Evolutionary conservation across 805 yeast species (phyloP), one percentile per base, ranked within the genome.

Genomic region (Priceomyces castillae): DNA sequence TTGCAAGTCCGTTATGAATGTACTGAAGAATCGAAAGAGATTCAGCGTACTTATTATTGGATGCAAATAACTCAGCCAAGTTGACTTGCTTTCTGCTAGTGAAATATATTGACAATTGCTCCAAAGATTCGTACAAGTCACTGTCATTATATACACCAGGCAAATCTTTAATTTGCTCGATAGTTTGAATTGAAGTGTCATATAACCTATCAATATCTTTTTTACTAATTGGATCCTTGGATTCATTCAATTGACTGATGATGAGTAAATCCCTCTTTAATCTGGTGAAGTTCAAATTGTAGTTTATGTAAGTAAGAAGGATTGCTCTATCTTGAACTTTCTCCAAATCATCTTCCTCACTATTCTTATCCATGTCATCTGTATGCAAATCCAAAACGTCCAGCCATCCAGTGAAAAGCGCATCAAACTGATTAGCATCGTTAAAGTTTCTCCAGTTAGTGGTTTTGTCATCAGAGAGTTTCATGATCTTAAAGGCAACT

Each of bases 101-200:
- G 60, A 76, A 86, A 47, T 69, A 80, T 7, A 58, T 55, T 23
- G 68, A 65, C 52, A 88, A 64, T 12, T 73, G 52, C 10, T 69
- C 73, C 35, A 94, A 68, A 7, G 84, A 77, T 5, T 66, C 64
- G 48, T 69, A 60, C 42, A 92, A 71, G 17, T 76, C 82, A 41
- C 86, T 94, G 58, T 89, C 96, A 41, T 87, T 86, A 57, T 85
- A 81, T 15, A 92, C 96, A 72, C 98, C 98, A 0, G 97, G 97
- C 40, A 94, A 73, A 47, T 89, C 96, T 56, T 77, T 71, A 37
- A 89, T 64, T 50, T 83, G 84, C 2, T 64, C 64, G 28, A 84
- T 59, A 14, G 85, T 80, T 37, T 72, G 66, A 10, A 74, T 60
- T 30, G 87, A 72, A 7, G 74, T 67, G 17, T 75, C 78, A 46